Percentiles rank a stretch among this genome's conserved stretches.
Evolutionary conservation across 2,329 filamentous ascomycete genomes (phyloP).

Genomic region (Sclerotinia sclerotiorum): DNA sequence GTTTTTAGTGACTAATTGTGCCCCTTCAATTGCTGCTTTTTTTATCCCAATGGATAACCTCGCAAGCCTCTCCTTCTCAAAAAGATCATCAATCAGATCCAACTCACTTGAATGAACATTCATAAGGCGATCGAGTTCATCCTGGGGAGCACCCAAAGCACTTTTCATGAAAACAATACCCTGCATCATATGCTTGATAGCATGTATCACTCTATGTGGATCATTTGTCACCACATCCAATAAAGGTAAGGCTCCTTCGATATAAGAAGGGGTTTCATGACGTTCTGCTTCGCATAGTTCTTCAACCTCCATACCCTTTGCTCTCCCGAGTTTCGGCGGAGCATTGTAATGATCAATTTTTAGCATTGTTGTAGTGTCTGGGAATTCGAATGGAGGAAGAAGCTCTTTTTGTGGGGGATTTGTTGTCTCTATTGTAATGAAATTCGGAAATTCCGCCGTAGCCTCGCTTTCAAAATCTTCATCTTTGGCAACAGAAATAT

Average conservation of each 20-base stretch:
- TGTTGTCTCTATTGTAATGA: background rate
- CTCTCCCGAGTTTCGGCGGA: background rate
- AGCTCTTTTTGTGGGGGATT: background rate
- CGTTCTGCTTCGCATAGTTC: constrained; percentile 15
- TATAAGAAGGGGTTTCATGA: constrained; percentile 21
- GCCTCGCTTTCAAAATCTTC: background rate
- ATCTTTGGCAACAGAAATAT: background rate
- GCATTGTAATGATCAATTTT: background rate
- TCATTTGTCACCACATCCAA: constrained; percentile 1
- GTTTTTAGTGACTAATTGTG: background rate
- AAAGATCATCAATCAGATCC: background rate
- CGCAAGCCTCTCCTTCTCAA: background rate
- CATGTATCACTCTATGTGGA: constrained; percentile 19
- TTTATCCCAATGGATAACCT: background rate
- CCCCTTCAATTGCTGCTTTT: background rate
- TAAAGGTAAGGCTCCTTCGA: constrained; percentile 12
- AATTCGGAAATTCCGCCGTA: background rate
- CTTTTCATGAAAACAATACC: constrained; percentile 5
- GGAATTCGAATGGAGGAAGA: constrained; percentile 11
- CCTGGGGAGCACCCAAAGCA: no score
- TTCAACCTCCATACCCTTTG: background rate
- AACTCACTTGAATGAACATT: background rate
- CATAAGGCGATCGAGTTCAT: background rate
- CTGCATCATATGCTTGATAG: constrained; percentile 22
- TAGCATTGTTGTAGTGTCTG: no score